These are phyloP conservation scores for Zymoseptoria brevis DNA, from an alignment of 2,329 filamentous ascomycete species.

Conservation along the genomic window DNA sequence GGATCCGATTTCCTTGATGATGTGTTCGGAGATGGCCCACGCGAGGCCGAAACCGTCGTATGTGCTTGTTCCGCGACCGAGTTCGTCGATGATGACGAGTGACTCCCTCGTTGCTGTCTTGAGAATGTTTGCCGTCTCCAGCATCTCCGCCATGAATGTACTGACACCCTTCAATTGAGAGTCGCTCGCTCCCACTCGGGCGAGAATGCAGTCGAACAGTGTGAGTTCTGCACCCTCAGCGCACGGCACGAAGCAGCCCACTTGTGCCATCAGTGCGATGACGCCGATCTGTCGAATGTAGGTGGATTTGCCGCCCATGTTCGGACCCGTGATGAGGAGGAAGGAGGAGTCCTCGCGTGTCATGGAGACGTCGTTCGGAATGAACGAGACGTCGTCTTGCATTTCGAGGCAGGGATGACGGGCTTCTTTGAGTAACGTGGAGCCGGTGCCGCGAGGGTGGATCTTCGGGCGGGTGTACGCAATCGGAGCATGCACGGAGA, in stretches of 20 bases:
- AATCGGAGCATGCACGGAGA: slow-evolving; percentile 83
- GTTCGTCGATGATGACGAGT: slow-evolving; percentile 96
- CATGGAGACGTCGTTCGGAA: slow-evolving; percentile 90
- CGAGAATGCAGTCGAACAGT: slow-evolving; percentile 94
- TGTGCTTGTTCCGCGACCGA: slow-evolving; percentile 91
- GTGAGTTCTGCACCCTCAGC: slow-evolving; percentile 73
- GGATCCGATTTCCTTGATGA: slow-evolving; percentile 87
- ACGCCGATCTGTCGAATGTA: slow-evolving; percentile 97
- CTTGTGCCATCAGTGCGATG: slow-evolving; percentile 93
- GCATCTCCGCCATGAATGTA: slow-evolving; percentile 99
- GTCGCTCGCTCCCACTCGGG: slow-evolving; percentile 89
- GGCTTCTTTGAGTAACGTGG: slow-evolving; percentile 84
- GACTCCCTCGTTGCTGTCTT: slow-evolving; percentile 93
- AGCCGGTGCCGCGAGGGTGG: slow-evolving; percentile 76
- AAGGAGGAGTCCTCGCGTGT: slow-evolving; percentile 75
- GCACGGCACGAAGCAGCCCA: slow-evolving; percentile 93
- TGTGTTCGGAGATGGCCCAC: slow-evolving; percentile 98
- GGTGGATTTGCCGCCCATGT: slow-evolving; percentile 98
- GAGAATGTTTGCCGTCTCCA: slow-evolving; percentile 96
- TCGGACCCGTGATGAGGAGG: slow-evolving; percentile 92
- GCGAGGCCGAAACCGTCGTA: slow-evolving; percentile 98
- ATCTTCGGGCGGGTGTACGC: slow-evolving; percentile 88
- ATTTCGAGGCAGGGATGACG: slow-evolving; percentile 97
- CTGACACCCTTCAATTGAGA: slow-evolving; percentile 96
- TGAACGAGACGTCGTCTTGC: slow-evolving; percentile 97